Evolutionary conservation across 257 asterid genomes (phyloP).

Genomic region (Avicennia marina): DNA sequence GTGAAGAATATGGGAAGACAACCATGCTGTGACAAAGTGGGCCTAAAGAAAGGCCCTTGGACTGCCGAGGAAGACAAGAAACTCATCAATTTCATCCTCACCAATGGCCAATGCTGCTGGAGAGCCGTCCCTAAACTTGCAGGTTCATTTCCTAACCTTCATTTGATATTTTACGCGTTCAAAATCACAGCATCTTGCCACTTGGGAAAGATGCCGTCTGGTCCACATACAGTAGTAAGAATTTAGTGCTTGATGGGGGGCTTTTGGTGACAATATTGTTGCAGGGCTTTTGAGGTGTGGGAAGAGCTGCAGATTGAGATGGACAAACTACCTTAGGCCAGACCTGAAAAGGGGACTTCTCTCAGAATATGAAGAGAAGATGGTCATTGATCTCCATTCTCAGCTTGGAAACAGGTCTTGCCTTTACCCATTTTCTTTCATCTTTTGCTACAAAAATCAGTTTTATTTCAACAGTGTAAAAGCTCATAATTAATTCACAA

Average conservation of each 20-base stretch:
- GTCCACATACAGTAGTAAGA: too few species aligned
- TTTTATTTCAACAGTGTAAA: too few species aligned
- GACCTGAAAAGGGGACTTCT: slow-evolving; percentile 89
- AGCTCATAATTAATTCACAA: too few species aligned
- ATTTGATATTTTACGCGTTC: background rate
- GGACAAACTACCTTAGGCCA: slow-evolving; percentile 93
- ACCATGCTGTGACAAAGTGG: slow-evolving; percentile 96
- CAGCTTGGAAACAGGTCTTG: slow-evolving; percentile 86
- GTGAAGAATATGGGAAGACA: slow-evolving; percentile 89
- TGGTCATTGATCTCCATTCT: slow-evolving; percentile 96
- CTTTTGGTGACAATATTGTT: too few species aligned
- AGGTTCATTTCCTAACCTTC: slow-evolving; percentile 26
- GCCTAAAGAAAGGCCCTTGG: slow-evolving; percentile 97
- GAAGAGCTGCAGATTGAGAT: slow-evolving; percentile 90
- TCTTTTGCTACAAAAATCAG: too few species aligned
- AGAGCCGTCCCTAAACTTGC: slow-evolving; percentile 95
- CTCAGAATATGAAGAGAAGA: slow-evolving; percentile 79
- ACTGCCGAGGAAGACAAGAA: slow-evolving; percentile 86
- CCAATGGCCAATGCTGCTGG: slow-evolving; percentile 98
- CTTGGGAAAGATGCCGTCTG: too few species aligned
- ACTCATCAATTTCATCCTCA: slow-evolving; percentile 68
- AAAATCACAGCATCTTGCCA: too few species aligned
- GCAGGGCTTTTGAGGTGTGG: slow-evolving; percentile 89
- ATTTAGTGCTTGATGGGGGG: too few species aligned
- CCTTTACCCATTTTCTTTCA: background rate